phyloP scores from a whole-genome alignment of 176 grass and related monocot species.

The Tuctoria greenei region DNA sequence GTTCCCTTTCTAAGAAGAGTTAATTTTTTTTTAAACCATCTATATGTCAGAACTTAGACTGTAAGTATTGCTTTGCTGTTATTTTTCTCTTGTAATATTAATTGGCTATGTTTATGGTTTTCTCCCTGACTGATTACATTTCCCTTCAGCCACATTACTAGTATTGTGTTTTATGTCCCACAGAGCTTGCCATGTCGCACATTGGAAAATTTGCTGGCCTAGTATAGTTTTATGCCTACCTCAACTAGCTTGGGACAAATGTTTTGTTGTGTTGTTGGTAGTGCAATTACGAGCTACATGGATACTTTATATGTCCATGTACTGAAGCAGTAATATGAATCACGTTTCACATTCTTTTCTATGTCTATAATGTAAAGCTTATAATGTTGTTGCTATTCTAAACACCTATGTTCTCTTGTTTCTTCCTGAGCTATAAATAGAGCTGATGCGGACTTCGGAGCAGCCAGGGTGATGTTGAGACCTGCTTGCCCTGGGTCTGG shows the following conservation, averaged over 20 bases:
- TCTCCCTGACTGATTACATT: background rate
- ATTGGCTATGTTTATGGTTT: background rate
- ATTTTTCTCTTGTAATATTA: background rate
- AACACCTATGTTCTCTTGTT: slow-evolving; percentile 20
- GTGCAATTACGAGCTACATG: background rate
- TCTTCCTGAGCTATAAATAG: slow-evolving; percentile 32
- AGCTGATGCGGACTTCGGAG: slow-evolving; percentile 72
- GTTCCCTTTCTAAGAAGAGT: background rate
- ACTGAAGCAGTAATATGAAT: background rate
- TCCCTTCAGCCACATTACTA: background rate
- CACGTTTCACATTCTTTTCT: background rate
- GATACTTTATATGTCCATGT: background rate
- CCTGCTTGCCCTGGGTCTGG: slow-evolving; percentile 86
- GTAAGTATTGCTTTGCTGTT: background rate
- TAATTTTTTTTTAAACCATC: background rate
- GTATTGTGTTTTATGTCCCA: background rate
- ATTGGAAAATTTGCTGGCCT: background rate
- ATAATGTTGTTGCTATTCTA: background rate
- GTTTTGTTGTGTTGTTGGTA: background rate
- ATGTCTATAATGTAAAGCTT: background rate
- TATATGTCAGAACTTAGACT: background rate
- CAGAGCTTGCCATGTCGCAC: background rate
- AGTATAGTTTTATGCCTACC: background rate
- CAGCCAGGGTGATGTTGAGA: slow-evolving; percentile 84
- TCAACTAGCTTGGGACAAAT: too few species aligned